phyloP scores from a whole-genome alignment of 805 yeast genomes.

The Cyberlindnera veronae region DNA sequence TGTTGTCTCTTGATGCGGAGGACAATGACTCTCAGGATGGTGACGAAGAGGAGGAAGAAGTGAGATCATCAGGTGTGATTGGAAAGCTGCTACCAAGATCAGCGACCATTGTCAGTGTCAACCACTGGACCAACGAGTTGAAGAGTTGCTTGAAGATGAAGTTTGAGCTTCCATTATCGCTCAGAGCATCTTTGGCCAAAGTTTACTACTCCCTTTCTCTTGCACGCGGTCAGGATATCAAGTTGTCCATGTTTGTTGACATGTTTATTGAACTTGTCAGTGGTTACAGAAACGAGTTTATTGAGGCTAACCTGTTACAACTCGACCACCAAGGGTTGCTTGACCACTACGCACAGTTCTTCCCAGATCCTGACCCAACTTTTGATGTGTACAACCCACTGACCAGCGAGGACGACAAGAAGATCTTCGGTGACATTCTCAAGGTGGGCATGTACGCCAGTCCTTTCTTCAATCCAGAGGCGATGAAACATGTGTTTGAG shows the following conservation, averaged over 20 bases:
- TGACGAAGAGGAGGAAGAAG: constrained; percentile 35
- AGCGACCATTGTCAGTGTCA: constrained; percentile 69
- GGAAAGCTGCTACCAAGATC: constrained; percentile 62
- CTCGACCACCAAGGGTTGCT: constrained; percentile 36
- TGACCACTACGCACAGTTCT: constrained; percentile 31
- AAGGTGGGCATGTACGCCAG: constrained; percentile 53
- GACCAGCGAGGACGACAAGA: constrained; percentile 38
- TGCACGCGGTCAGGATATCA: constrained; percentile 66
- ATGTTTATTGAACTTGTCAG: constrained; percentile 56
- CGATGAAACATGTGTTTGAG: constrained; percentile 48
- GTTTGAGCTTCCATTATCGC: constrained; percentile 67
- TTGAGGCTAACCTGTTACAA: constrained; percentile 25
- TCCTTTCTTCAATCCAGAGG: constrained; percentile 46
- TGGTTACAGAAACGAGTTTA: constrained; percentile 30
- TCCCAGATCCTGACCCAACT: constrained; percentile 47
- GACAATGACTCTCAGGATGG: constrained; percentile 34
- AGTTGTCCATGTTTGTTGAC: constrained; percentile 56
- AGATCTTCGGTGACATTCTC: constrained; percentile 44
- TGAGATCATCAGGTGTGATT: constrained; percentile 41
- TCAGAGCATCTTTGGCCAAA: constrained; percentile 57
- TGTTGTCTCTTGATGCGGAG: constrained; percentile 33
- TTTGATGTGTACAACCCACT: constrained; percentile 36
- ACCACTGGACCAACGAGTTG: constrained; percentile 86
- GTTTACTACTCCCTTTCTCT: constrained; percentile 72
- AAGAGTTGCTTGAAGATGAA: constrained; percentile 75